Percentiles rank a stretch among this genome's conserved stretches.
Evolutionary conservation across 73 alveolate genomes (phyloP).

Genomic region (Paramecium bursaria): DNA sequence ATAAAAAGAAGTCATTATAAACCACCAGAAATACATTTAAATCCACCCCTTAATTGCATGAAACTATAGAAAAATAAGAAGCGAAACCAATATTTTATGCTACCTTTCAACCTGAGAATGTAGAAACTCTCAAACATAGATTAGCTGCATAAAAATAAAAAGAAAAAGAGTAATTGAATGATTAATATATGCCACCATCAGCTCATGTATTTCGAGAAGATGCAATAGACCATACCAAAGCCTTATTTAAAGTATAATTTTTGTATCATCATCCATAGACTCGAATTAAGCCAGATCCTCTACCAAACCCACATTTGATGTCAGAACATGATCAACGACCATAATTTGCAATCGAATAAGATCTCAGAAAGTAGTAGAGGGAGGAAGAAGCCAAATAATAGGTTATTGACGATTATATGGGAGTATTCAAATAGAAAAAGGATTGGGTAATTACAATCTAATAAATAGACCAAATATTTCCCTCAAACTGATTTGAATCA

Average conservation of each 20-base stretch:
- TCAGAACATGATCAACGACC: slow-evolving; percentile 58
- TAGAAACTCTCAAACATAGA: slow-evolving; percentile 18
- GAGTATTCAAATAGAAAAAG: slow-evolving; percentile 13
- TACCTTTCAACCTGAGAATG: slow-evolving; percentile 50
- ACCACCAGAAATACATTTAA: too few species aligned
- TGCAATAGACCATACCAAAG: background rate
- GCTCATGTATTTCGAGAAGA: slow-evolving; percentile 53
- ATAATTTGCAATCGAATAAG: slow-evolving; percentile 19
- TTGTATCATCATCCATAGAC: background rate
- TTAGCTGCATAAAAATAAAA: slow-evolving; percentile 35
- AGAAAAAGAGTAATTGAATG: slow-evolving; percentile 42
- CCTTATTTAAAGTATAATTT: slow-evolving; percentile 6
- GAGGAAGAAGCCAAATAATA: slow-evolving; percentile 10
- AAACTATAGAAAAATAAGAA: background rate
- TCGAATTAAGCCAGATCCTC: slow-evolving; percentile 44
- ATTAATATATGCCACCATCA: slow-evolving; percentile 43
- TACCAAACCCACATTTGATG: slow-evolving; percentile 26
- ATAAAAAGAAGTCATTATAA: too few species aligned
- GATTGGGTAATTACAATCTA: background rate
- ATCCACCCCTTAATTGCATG: too few species aligned
- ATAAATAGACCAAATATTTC: slow-evolving; percentile 7
- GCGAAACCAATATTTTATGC: slow-evolving; percentile 20
- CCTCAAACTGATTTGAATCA: slow-evolving; percentile 40
- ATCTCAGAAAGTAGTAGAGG: background rate
- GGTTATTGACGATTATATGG: slow-evolving; percentile 13